Percentiles rank a stretch among this genome's conserved stretches.
Conservation (phyloP, 2,329 filamentous ascomycete genomes). For the Pseudogymnoascus sp. region DNA sequence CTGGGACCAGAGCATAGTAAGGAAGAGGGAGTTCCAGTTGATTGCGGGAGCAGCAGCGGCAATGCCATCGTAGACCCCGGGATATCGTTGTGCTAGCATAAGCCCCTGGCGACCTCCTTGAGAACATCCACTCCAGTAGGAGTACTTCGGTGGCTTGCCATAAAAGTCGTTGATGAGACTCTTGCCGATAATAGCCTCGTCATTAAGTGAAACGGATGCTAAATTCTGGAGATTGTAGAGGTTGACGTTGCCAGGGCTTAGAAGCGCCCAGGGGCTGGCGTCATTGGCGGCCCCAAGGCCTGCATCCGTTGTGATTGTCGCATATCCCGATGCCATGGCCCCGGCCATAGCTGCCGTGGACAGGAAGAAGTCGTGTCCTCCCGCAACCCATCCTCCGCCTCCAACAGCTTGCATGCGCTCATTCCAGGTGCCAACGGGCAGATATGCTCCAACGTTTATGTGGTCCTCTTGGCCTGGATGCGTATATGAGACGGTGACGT, state of each 20-base stretch:
- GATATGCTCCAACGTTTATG: constrained; percentile 25
- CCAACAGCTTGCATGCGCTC: constrained; percentile 29
- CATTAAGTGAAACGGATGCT: constrained; percentile 33
- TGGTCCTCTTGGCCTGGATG: constrained; percentile 24
- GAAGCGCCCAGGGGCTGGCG: constrained; percentile 16
- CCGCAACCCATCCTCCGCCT: constrained; percentile 29
- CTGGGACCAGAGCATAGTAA: constrained; percentile 13
- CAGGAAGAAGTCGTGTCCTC: constrained; percentile 17
- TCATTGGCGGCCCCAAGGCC: constrained; percentile 21
- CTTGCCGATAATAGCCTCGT: constrained; percentile 33
- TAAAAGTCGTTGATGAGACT: constrained; percentile 31
- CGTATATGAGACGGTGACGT: constrained; percentile 28
- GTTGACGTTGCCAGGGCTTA: constrained; percentile 20
- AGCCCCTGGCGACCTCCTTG: constrained; percentile 35
- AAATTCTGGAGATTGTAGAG: constrained; percentile 32
- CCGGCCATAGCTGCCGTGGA: constrained; percentile 21
- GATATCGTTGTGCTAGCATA: constrained; percentile 34
- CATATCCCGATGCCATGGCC: constrained; percentile 25
- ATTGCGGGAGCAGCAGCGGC: constrained; percentile 35
- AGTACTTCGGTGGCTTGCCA: constrained; percentile 29
- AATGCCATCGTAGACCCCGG: constrained; percentile 36
- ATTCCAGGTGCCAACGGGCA: constrained; percentile 29
- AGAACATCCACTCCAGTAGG: constrained; percentile 36
- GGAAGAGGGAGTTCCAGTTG: constrained; percentile 23
- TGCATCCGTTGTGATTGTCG: constrained; percentile 27